Evolutionary conservation across 2,329 filamentous ascomycete species (phyloP), one percentile per base, ranked within the genome.

Genomic region (Aspergillus fijiensis): DNA sequence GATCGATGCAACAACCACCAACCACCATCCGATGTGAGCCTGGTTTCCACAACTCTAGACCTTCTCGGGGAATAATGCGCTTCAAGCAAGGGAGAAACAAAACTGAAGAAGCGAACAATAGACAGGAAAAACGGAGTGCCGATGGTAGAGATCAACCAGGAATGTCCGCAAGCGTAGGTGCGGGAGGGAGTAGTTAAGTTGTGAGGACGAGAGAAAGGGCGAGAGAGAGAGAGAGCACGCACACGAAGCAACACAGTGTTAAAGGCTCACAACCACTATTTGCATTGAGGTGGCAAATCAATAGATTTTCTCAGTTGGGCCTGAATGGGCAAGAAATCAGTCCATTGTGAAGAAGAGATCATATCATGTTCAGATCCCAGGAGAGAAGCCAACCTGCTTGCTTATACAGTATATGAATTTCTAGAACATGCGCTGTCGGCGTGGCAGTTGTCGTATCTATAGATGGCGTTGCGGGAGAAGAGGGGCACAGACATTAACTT

Each of bases 241-340:
- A 19, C 39, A n/a, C 39, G 16, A 45, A 45, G 39, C 16, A 45
- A 45, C 39, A 45, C 39, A n/a, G 14, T 45, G 6, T 16, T 16
- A 4, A 45, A 10, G 39, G 2, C 19, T 16, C 6, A 45, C 14
- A 19, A 45, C 39, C 52, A 60, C 25, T 48, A 60, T n/a, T 23
- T 45, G 16, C 52, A 31, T 14, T 23, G 39, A 59, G 52, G 60
- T 61, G 60, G 60, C 60, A 56, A 61, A 61, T 61, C 52, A 49
- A 48, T 49, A 21, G 49, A 27, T 53, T 25, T 47, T 4, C 52
- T 47, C 53, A 21, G 53, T 55, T 55, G 53, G 53, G 53, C 53
- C 53, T 49, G 52, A 19, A 45, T 45, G 39, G 39, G 52, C 23
- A 55, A 29, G 14, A 16, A 19, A 4, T 55, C 23, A 50, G 19